Conservation (phyloP, 1,284 basidiomycete species). For the Cryptococcus floricola region DNA sequence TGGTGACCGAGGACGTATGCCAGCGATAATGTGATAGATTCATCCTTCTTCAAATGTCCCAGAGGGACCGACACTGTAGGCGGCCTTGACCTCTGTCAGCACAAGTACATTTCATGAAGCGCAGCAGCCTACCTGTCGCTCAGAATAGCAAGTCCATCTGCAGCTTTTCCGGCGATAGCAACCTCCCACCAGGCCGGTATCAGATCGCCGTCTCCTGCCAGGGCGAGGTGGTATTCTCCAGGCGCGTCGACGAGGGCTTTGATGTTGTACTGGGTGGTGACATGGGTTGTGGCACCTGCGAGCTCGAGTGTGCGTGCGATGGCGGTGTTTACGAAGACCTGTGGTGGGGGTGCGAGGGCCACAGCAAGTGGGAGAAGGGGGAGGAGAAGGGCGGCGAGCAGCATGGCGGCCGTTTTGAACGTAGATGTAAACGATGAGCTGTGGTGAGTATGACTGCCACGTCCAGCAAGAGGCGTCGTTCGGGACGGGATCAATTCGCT, state of each 20-base stretch:
- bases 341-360: conserved; percentile 14
- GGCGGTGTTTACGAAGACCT: conserved; percentile 74
- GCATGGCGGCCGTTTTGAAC: conserved; percentile 3
- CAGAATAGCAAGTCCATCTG: conserved; percentile 50
- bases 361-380: conserved; percentile 4
- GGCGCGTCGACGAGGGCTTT: conserved; percentile 64
- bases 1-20: conserved; percentile 71
- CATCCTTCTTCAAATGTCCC: conserved; percentile 51
- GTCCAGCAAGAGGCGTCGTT: neutral
- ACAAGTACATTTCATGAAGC: neutral
- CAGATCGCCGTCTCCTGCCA: conserved; percentile 61
- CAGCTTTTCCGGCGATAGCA: conserved; percentile 55
- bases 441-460: neutral
- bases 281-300: conserved; percentile 75
- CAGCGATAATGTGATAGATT: conserved; percentile 67
- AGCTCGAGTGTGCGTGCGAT: conserved; percentile 82
- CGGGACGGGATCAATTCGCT: neutral
- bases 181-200: conserved; percentile 75
- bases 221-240: conserved; percentile 65
- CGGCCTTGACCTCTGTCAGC: conserved; percentile 30
- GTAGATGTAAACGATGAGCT: neutral
- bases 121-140: conserved; percentile 19
- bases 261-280: conserved; percentile 81
- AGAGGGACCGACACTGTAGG: conserved; percentile 35
- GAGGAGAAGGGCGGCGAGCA: conserved; percentile 5